These are phyloP conservation scores for Candida loeiensis DNA, from an alignment of 805 yeast species.

Conservation along the genomic window DNA sequence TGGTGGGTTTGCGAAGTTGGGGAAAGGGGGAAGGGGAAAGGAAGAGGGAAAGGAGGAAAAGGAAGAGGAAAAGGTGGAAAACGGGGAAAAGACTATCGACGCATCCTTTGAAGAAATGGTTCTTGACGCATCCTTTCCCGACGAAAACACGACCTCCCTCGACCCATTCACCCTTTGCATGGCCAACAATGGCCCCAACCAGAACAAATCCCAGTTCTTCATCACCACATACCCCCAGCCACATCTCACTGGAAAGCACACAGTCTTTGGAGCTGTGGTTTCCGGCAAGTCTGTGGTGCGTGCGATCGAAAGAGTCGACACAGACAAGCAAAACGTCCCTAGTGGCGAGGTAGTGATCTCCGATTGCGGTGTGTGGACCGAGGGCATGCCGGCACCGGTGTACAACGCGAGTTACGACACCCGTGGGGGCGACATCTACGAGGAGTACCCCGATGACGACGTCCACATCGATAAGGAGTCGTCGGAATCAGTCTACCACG, in stretches of 20 bases:
- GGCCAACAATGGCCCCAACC: constrained; percentile 54
- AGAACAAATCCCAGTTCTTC: constrained; percentile 68
- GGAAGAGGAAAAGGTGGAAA: background rate
- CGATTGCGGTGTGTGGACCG: constrained; percentile 63
- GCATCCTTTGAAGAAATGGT: background rate
- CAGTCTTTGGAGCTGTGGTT: constrained; percentile 70
- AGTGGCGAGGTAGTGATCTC: constrained; percentile 43
- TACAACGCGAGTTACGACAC: constrained; percentile 58
- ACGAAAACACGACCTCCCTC: constrained; percentile 51
- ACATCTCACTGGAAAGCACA: constrained; percentile 72
- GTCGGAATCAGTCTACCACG: constrained; percentile 48
- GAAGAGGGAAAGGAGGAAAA: background rate
- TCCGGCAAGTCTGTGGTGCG: constrained; percentile 69
- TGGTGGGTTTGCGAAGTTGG: constrained; percentile 28
- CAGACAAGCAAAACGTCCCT: constrained; percentile 42
- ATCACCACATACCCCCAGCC: constrained; percentile 67
- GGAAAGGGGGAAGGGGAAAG: background rate
- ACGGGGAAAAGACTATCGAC: background rate
- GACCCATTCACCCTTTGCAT: constrained; percentile 56
- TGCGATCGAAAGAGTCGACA: constrained; percentile 51
- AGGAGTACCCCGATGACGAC: constrained; percentile 79
- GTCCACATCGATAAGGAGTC: constrained; percentile 53
- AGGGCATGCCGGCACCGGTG: constrained; percentile 51
- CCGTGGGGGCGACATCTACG: constrained; percentile 68
- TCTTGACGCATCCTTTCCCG: constrained; percentile 37